These are phyloP conservation scores for Botrytis galanthina DNA, from an alignment of 2,329 filamentous ascomycete species.

Conservation along the genomic window DNA sequence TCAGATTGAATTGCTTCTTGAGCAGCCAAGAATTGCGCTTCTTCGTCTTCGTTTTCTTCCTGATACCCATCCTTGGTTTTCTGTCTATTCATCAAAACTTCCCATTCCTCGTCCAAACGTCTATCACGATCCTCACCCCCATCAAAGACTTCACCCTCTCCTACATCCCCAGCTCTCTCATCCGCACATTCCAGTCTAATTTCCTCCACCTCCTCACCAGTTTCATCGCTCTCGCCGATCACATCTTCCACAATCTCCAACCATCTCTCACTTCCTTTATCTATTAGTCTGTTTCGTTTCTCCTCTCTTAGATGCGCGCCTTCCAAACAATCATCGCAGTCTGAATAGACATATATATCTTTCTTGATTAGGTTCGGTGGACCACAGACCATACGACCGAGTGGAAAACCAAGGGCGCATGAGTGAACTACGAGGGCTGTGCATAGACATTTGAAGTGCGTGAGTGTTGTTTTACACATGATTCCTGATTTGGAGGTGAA, in stretches of 20 bases:
- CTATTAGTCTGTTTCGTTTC: too few relatives aligned
- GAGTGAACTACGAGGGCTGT: not conserved
- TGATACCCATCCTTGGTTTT: not conserved
- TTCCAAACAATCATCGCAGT: not conserved
- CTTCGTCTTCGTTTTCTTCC: not conserved
- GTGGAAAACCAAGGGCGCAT: not conserved
- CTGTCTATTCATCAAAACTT: not conserved
- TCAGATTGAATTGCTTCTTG: not conserved
- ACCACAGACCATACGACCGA: not conserved
- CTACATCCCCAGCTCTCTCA: not conserved
- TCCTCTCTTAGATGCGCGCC: not conserved
- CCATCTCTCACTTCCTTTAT: not conserved
- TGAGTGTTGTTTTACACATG: conserved; percentile 11
- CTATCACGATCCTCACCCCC: not conserved
- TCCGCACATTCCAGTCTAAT: not conserved
- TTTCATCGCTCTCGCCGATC: not conserved
- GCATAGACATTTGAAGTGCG: not conserved
- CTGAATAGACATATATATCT: not conserved
- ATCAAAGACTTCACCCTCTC: not conserved
- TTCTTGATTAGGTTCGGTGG: not conserved
- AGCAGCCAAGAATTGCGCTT: not conserved
- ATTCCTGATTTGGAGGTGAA: not conserved
- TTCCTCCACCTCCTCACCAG: not conserved
- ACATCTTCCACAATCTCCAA: not conserved
- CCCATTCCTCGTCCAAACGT: not conserved